Percentiles rank a stretch among this genome's conserved stretches.
These are phyloP conservation scores for Talaromyces liani DNA, from an alignment of 495 filamentous ascomycete species.

Conservation along the genomic window DNA sequence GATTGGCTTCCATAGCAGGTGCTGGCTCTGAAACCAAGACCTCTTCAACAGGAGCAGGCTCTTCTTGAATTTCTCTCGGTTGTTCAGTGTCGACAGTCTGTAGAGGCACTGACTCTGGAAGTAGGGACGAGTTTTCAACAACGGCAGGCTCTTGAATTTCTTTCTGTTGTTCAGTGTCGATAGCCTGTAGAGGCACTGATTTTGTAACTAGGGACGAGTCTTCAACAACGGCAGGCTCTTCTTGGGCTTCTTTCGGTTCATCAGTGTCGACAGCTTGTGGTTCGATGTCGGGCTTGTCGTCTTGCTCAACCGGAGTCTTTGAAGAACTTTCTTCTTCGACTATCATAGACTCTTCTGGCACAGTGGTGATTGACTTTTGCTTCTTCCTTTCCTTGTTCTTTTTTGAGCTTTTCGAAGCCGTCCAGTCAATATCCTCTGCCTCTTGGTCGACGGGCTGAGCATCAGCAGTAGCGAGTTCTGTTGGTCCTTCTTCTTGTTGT, in stretches of 20 bases:
- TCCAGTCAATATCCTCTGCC: neutral
- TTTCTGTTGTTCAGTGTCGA: neutral
- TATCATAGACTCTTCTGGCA: neutral
- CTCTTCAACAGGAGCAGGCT: neutral
- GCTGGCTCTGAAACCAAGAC: neutral
- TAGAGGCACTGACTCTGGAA: neutral
- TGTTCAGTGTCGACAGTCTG: neutral
- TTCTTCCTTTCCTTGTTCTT: conserved; percentile 29
- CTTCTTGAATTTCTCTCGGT: neutral
- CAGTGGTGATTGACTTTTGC: conserved; percentile 1
- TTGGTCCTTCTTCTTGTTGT: conserved; percentile 2
- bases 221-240: neutral
- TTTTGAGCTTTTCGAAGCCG: conserved; percentile 7
- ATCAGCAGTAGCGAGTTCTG: neutral
- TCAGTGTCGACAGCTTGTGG: neutral
- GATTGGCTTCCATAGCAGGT: neutral
- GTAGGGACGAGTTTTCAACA: neutral
- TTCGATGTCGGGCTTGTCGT: neutral
- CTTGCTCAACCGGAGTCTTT: neutral
- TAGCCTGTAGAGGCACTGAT: neutral
- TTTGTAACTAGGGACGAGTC: neutral
- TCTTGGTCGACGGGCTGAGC: neutral
- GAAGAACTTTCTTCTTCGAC: conserved; percentile 5
- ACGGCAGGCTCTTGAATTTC: neutral
- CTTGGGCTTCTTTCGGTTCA: neutral